Base-by-base conservation (phyloP, 2,329 filamentous ascomycete species). In the Apiospora sp. region DNA sequence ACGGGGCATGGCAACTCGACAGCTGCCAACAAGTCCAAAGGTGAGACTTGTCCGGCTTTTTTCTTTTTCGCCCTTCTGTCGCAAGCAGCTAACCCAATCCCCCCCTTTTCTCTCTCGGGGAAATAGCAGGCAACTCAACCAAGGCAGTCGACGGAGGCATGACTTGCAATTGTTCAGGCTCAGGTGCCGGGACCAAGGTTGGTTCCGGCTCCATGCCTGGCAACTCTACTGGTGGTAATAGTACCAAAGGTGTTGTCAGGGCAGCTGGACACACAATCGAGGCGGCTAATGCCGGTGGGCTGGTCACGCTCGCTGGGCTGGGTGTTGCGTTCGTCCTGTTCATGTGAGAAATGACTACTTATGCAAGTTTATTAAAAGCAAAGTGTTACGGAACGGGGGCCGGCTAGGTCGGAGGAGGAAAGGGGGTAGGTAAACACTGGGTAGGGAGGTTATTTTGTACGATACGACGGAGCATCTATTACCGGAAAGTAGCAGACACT, bases 301-400 rank as follows among this genome's bases (percentile, higher is more conserved):
- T 74, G 58, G 71, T 72, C 7, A 72, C 71, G 58, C 37, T 72
- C 12, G 72, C 71, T 22, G 72, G 71, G 34, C 43, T 74, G 3
- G 72, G 71, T 61, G 67, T 72, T 16, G 71, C 64, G 3, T 72
- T 74, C 37, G 43, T 68, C 14, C 22, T 74, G 49, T 72, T 71
- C 46, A 70, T 71, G 67, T 73, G 41, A 64, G 16, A 46, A 68
- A 4, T 27, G 3, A 13, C 49, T 24, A 0, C 7, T 4, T 14
- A 54, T 30, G 27, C 49, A 24, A 12, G 48, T n/a, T 61, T 22
- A 22, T 61, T 4, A 61, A 34, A 30, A 2, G 46, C 8, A 61
- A 30, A 2, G 16, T 22, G 27, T 58, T 16, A 8, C 16, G 13
- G 16, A 16, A 22, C 27, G 27, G 27, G 27, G 27, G 27, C 27